These are phyloP conservation scores for Leccinum variicolor DNA, from an alignment of 768 basidiomycete genomes.

Conservation along the genomic window DNA sequence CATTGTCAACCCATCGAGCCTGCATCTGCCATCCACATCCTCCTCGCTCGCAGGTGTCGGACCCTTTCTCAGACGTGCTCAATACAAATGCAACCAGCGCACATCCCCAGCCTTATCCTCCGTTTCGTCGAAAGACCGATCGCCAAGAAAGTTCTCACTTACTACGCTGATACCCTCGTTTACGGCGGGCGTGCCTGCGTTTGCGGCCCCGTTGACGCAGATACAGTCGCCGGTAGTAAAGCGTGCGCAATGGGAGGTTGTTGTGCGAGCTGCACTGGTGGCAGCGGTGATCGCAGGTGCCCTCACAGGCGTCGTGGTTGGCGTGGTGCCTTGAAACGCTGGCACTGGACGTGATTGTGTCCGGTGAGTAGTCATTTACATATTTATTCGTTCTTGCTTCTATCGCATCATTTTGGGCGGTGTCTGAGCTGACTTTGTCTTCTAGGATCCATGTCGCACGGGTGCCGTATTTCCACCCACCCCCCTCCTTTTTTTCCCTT, in stretches of 20 bases:
- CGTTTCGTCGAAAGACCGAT: not conserved
- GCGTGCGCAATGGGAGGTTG: constrained; percentile 86
- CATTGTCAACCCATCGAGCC: not conserved
- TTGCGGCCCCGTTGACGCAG: constrained; percentile 64
- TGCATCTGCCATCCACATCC: not conserved
- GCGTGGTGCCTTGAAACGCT: constrained; percentile 6
- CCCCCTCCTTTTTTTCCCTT: not conserved
- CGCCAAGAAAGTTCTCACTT: constrained; percentile 1
- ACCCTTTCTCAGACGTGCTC: constrained; percentile 19
- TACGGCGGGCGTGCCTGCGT: constrained; percentile 57
- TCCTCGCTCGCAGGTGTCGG: constrained; percentile 1
- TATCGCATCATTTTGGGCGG: not conserved
- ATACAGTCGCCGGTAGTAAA: constrained; percentile 67
- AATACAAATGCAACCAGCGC: constrained; percentile 31
- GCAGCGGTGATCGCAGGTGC: constrained; percentile 39
- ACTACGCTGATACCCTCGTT: constrained; percentile 28
- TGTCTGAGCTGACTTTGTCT: not conserved
- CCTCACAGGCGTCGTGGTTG: constrained; percentile 31
- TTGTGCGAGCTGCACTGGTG: constrained; percentile 53
- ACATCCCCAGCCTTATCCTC: not conserved
- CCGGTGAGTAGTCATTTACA: not conserved
- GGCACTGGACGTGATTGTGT: not conserved
- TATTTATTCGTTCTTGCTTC: not conserved
- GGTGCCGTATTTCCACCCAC: not conserved
- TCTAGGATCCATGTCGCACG: not conserved